A percentile compares a stretch with the other conserved stretches of the same genome.
phyloP scores from a whole-genome alignment of 805 yeast genomes.

The Cyberlindnera lachancei region DNA sequence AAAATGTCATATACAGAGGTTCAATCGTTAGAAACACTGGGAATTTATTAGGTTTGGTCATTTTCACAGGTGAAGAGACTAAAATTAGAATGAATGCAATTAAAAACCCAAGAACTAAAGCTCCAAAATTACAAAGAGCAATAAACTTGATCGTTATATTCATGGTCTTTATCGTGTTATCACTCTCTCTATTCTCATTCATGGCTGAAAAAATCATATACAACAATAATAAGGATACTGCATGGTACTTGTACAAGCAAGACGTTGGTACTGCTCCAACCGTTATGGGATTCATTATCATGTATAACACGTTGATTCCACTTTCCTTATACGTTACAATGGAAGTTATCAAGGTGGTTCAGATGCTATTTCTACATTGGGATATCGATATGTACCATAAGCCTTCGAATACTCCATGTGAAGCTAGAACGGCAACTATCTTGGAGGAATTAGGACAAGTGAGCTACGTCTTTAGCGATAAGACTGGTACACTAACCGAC shows the following conservation, averaged over 20 bases:
- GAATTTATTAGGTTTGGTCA: slow-evolving; percentile 66
- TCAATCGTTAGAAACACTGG: slow-evolving; percentile 81
- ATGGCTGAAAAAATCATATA: slow-evolving; percentile 63
- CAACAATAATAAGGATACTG: slow-evolving; percentile 30
- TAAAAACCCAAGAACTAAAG: slow-evolving; percentile 81
- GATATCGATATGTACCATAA: slow-evolving; percentile 93
- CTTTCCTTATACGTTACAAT: slow-evolving; percentile 90
- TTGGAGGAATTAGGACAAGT: slow-evolving; percentile 97
- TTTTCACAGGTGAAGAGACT: slow-evolving; percentile 93
- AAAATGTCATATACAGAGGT: slow-evolving; percentile 86
- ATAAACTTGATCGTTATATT: slow-evolving; percentile 79
- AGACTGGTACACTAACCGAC: slow-evolving; percentile 95
- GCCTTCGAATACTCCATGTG: slow-evolving; percentile 83
- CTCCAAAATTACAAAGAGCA: slow-evolving; percentile 81
- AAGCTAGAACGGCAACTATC: slow-evolving; percentile 90
- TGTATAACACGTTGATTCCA: slow-evolving; percentile 96
- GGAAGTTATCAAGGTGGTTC: slow-evolving; percentile 91
- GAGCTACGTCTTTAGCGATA: slow-evolving; percentile 88
- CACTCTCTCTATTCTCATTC: slow-evolving; percentile 70
- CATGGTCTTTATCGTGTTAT: slow-evolving; percentile 78
- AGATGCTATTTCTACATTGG: slow-evolving; percentile 71
- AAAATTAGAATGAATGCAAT: slow-evolving; percentile 94
- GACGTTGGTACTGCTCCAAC: slow-evolving; percentile 86
- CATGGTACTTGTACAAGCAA: slow-evolving; percentile 68
- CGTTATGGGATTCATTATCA: slow-evolving; percentile 91